These are phyloP conservation scores for Phytophthora cajani DNA, from an alignment of 352 stramenopile species.

Conservation along the genomic window DNA sequence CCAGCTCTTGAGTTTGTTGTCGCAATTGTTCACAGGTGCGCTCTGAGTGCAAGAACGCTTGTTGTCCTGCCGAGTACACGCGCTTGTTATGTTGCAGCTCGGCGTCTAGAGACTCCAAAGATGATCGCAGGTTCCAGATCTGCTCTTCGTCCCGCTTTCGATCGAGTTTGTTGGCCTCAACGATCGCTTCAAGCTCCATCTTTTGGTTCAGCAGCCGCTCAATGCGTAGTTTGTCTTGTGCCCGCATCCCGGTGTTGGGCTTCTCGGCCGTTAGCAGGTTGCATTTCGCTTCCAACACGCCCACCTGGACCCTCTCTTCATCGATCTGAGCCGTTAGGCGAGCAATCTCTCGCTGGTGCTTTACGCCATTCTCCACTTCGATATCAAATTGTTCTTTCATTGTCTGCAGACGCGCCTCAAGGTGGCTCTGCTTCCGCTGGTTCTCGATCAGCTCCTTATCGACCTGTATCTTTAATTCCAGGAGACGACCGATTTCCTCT, in stretches of 20 bases:
- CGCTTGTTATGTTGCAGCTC: conserved; percentile 85
- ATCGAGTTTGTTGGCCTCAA: conserved; percentile 66
- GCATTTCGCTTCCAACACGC: conserved; percentile 72
- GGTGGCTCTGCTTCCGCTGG: conserved; percentile 52
- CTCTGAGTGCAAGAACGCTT: conserved; percentile 79
- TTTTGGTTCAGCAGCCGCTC: conserved; percentile 83
- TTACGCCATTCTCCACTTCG: conserved; percentile 52
- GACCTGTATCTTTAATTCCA: conserved; percentile 45
- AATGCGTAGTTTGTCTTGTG: conserved; percentile 83
- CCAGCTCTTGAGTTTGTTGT: conserved; percentile 66
- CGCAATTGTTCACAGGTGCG: conserved; percentile 74
- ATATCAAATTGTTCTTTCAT: conserved; percentile 77
- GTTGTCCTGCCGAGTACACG: conserved; percentile 78
- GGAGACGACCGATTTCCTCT: conserved; percentile 37
- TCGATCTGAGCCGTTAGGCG: conserved; percentile 48
- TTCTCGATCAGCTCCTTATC: conserved; percentile 63
- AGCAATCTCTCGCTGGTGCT: conserved; percentile 51
- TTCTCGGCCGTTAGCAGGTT: conserved; percentile 74
- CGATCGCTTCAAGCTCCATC: conserved; percentile 67
- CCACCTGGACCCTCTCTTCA: conserved; percentile 65
- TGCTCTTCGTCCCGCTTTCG: conserved; percentile 73
- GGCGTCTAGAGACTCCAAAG: conserved; percentile 71
- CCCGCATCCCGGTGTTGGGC: conserved; percentile 77
- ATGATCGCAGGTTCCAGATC: conserved; percentile 68
- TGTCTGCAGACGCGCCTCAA: conserved; percentile 54